These are phyloP conservation scores for Orbilia ellipsospora DNA, from an alignment of 2,329 filamentous ascomycete genomes.

Conservation along the genomic window DNA sequence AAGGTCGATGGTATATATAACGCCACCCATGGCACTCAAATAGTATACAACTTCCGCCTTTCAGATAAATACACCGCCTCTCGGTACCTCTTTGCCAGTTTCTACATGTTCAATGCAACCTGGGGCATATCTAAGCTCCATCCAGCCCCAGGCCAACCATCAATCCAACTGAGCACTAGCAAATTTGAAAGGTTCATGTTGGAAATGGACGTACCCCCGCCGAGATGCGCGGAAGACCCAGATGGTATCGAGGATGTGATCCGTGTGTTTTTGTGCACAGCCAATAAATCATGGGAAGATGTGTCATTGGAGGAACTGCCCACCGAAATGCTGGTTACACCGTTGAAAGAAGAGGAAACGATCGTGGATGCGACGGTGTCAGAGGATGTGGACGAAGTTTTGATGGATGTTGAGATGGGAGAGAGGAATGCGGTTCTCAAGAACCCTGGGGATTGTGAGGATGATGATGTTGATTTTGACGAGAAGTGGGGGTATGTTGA, in stretches of 20 bases:
- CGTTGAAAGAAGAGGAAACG: background rate
- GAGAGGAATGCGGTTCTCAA: background rate
- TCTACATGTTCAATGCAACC: conserved; percentile 24
- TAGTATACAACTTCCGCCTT: background rate
- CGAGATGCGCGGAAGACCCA: background rate
- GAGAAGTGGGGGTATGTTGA: conserved; percentile 24
- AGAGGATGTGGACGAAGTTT: background rate
- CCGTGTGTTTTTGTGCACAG: conserved; percentile 28
- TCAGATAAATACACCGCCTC: conserved; percentile 6
- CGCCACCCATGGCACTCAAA: background rate
- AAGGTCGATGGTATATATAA: conserved; percentile 12
- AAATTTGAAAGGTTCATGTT: background rate
- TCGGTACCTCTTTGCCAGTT: conserved; percentile 3
- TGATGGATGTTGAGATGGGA: background rate
- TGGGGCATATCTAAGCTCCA: conserved; percentile 35
- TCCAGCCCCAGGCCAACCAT: conserved; percentile 15
- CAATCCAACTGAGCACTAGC: background rate
- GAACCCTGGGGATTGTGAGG: background rate
- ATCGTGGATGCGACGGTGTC: background rate
- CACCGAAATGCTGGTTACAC: background rate
- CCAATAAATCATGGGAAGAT: conserved; percentile 34
- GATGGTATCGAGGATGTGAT: conserved; percentile 28
- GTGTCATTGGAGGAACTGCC: conserved; percentile 19
- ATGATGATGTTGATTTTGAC: background rate
- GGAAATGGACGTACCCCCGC: conserved; percentile 8